Evolutionary conservation across 805 yeast species (phyloP), one percentile per base, ranked within the genome.

Genomic region (Lipomyces japonicus): DNA sequence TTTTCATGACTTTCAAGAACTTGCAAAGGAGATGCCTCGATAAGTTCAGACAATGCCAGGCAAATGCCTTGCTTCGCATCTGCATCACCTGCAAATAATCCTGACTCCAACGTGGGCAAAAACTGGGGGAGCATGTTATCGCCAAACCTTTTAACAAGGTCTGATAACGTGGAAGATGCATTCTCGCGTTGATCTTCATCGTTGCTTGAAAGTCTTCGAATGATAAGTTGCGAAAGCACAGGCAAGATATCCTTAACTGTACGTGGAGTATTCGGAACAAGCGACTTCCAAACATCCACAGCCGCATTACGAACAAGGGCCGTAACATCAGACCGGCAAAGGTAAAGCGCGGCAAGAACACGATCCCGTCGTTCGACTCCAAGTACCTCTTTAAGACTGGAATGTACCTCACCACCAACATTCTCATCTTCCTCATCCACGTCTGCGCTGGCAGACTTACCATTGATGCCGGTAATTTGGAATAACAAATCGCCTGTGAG

Each of bases 1-100:
- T 73, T 78, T 69, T 87, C 87, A 69, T 80, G 83, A 56, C 78
- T 80, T 24, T 64, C 71, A 51, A 91, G 73, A 5, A 80, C 77
- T 14, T 80, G 85, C 2, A 71, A 66, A 2, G 65, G 60, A 3
- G 95, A 78, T 0, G 96, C 85, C 57, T 80, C 82, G 55, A 90
- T 81, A 55, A 93, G 79, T 66, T 90, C 97, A 39, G 81, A 78
- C 42, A 89, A 73, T 6, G 98, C 98, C 66, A 91, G 81, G 74
- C 98, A 93, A 44, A 93, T 87, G 74, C 99, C 99, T 72, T 90
- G 95, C 65, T 86, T 86, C 32, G 95, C 84, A 65, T 84, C 93
- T n/a, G 86, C 72, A 61, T 85, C 93, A 48, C 76, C 69, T 14
- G 72, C 63, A 46, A 73, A 65, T 55, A 85, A 70, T 1, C 87